Evolutionary conservation across 768 basidiomycete genomes (phyloP).

Genomic region (Mrakia frigida): DNA sequence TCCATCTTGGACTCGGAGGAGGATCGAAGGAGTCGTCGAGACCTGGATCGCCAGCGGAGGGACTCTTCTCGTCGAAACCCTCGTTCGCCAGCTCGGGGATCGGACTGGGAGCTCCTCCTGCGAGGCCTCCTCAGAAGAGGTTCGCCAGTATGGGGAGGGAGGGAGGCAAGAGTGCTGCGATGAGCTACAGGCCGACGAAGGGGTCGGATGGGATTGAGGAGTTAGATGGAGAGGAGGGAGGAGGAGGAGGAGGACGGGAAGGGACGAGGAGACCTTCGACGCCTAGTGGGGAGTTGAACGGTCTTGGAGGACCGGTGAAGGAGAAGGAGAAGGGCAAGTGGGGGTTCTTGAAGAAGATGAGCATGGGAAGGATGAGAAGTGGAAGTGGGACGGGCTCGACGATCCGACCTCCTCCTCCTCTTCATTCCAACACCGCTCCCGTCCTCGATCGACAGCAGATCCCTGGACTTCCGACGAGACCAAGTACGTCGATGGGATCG

Average conservation of each 20-base stretch:
- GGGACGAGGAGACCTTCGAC: not conserved
- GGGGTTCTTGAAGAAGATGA: constrained; percentile 98
- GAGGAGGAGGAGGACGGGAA: too few species aligned
- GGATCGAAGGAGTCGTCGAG: constrained; percentile 7
- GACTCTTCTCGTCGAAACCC: not conserved
- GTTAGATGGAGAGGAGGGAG: constrained; percentile 4
- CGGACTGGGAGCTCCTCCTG: constrained; percentile 19
- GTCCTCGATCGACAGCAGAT: not conserved
- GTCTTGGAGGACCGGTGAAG: constrained; percentile 18
- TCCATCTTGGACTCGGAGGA: constrained; percentile 12
- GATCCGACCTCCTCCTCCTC: constrained; percentile 6
- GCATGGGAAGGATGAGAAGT: constrained; percentile 79
- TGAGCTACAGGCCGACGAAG: not conserved
- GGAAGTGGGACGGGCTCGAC: not conserved
- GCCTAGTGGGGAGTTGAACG: not conserved
- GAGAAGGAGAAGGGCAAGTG: constrained; percentile 65
- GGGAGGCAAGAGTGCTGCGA: not conserved
- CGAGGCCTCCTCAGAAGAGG: not conserved
- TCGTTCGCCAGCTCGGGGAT: constrained; percentile 11
- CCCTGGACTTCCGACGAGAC: constrained; percentile 9
- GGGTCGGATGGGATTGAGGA: constrained; percentile 16
- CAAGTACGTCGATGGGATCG: constrained; percentile 22
- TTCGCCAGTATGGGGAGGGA: constrained; percentile 25
- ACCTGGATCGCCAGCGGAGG: constrained; percentile 2
- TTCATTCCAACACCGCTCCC: constrained; percentile 25